phyloP scores from a whole-genome alignment of 352 stramenopile species.

The Peronospora farinosa region DNA sequence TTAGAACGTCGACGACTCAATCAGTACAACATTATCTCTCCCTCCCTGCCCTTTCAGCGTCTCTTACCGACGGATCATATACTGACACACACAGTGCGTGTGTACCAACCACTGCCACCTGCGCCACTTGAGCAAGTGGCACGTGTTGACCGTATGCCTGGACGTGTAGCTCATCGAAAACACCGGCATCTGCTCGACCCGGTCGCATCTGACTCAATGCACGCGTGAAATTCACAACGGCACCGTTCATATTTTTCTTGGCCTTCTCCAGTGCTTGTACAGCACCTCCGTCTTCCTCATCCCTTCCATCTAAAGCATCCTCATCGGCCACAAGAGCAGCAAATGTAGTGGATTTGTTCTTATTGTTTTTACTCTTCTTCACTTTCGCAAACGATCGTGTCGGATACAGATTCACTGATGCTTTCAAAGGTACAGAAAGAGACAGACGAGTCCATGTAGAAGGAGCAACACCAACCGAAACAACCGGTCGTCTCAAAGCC shows the following conservation, averaged over 20 bases:
- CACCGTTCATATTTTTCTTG: conserved; percentile 78
- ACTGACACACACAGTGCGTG: conserved; percentile 66
- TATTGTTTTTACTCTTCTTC: conserved; percentile 54
- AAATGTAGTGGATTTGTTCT: conserved; percentile 15
- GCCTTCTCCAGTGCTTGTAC: conserved; percentile 44
- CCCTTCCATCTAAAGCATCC: conserved; percentile 12
- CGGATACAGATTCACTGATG: conserved; percentile 13
- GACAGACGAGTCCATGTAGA: conserved; percentile 4
- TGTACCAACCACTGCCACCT: conserved; percentile 58
- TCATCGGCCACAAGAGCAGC: conserved; percentile 8
- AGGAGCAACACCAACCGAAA: conserved; percentile 7
- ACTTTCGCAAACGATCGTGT: conserved; percentile 61
- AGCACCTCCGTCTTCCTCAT: conserved; percentile 28
- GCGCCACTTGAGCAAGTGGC: conserved; percentile 65
- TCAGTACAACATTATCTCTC: conserved; percentile 2
- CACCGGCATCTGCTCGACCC: conserved; percentile 67
- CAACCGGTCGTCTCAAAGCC: conserved; percentile 13
- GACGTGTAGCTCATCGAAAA: conserved; percentile 78
- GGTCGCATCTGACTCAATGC: conserved; percentile 71
- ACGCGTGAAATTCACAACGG: conserved; percentile 71
- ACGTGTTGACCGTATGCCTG: conserved; percentile 78
- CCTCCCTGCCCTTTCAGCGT: neutral
- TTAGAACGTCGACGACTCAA: neutral
- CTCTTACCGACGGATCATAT: conserved; percentile 71
- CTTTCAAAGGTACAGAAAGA: conserved; percentile 1